Evolutionary conservation across 2,329 filamentous ascomycete genomes (phyloP), one percentile per base, ranked within the genome.

Genomic region (Penicillium sp.): DNA sequence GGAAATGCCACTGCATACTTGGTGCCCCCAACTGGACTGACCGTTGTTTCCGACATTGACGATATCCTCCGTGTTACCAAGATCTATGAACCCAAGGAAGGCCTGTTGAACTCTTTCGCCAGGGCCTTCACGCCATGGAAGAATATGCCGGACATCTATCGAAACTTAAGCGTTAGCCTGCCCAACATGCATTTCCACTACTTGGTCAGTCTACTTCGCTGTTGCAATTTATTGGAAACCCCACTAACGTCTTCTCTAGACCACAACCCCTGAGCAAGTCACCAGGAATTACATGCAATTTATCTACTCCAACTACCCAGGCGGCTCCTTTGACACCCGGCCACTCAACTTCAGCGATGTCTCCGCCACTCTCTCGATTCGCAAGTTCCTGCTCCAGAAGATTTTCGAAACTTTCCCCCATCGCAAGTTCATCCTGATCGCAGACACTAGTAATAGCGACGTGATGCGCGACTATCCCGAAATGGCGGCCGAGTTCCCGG

Each of bases 11-110:
- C 91, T 0, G 89, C 89, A 0, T 93, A 91, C 72, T 84, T 93
- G 1, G 89, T 93, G 0, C 91, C 91, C 0, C 80, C 86, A 0
- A 80, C 83, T 15, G 91, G 91, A 19, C 77, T 92, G 24, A 93
- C 91, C 0, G 82, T 93, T 63, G 80, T 93, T 68, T 91, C 88
- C 1, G 91, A 93, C 70, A 91, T 93, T 64, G 91, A 93, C 68
- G 91, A 93, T 71, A 92, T 92, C 61, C 84, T 93, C 0, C 87
- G 91, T n/a, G 80, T 93, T 1, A 93, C 91, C 59, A 91, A 92
- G 76, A 93, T 93, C 73, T 93, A 91, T 74, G 77, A 90, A 53
- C 91, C 91, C 0, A 86, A 88, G 66, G 85, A 93, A 72, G 91
- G 91, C 5, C 80, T 93, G 0, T 80, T 93, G 12, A 93, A 93